phyloP scores from a whole-genome alignment of 2,329 filamentous ascomycete species.

The Microcera coccophila region DNA sequence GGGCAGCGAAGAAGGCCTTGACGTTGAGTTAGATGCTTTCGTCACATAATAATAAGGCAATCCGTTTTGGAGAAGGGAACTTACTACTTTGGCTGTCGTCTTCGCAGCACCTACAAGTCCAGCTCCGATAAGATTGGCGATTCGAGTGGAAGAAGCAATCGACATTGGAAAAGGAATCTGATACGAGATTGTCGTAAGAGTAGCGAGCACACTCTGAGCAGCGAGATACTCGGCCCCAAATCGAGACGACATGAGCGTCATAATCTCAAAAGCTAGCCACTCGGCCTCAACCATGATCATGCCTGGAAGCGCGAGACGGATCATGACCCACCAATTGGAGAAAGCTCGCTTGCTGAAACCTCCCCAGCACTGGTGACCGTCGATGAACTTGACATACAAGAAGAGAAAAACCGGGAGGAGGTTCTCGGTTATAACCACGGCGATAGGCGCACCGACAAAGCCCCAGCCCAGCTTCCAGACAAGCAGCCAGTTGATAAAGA shows the following conservation, averaged over 20 bases:
- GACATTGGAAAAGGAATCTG: slow-evolving; percentile 90
- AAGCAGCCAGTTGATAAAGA: slow-evolving; percentile 72
- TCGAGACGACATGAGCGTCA: slow-evolving; percentile 77
- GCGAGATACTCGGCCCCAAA: slow-evolving; percentile 77
- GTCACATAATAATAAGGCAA: too few species aligned
- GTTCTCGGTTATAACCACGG: slow-evolving; percentile 73
- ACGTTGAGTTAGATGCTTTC: not conserved
- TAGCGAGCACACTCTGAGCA: slow-evolving; percentile 81
- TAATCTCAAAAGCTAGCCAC: slow-evolving; percentile 86
- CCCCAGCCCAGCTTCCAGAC: slow-evolving; percentile 68
- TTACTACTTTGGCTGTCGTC: slow-evolving; percentile 70
- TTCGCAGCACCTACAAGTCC: slow-evolving; percentile 76
- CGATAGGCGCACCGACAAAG: slow-evolving; percentile 78
- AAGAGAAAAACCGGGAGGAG: slow-evolving; percentile 74
- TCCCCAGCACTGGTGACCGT: slow-evolving; percentile 77
- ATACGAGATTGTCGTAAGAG: slow-evolving; percentile 74
- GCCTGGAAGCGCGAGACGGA: slow-evolving; percentile 80
- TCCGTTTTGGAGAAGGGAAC: too few species aligned
- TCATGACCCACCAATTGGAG: slow-evolving; percentile 75
- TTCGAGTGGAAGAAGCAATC: slow-evolving; percentile 81
- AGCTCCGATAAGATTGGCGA: slow-evolving; percentile 90
- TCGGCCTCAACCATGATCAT: slow-evolving; percentile 94
- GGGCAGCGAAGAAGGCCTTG: slow-evolving; percentile 58
- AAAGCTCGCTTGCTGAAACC: slow-evolving; percentile 70
- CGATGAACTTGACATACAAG: slow-evolving; percentile 70